Base-by-base conservation (phyloP, 164 flowering plant species). In the Dillenia suffruticosa region DNA sequence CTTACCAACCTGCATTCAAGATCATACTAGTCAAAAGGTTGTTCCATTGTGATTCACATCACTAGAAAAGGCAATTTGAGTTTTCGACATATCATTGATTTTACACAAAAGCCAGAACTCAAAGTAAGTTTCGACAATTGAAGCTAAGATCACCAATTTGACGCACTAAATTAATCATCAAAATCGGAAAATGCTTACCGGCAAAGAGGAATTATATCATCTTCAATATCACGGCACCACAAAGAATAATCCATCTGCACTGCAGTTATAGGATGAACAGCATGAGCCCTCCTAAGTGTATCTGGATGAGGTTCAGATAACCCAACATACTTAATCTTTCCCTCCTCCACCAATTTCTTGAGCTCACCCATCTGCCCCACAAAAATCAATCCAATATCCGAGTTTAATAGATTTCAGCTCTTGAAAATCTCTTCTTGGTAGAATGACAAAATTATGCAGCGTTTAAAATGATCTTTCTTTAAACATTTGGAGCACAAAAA, bases 161-260 rank as follows among this genome's bases (percentile, higher is more conserved):
- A 5, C 5, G 40, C 40, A 32, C 5, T 32, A 32, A 32, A 5
- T 0, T 32, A 32, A 32, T 32, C 40, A 4, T 32, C 40, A 0
- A 32, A 32, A 32, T 32, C 5, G 7, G 40, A 32, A 32, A 32
- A 4, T 32, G 64, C 57, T 61, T 7, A 85, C 90, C 84, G 83
- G 83, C 90, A 85, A 46, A 79, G 70, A 12, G 90, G 88, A 62
- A 83, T 50, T 46, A 83, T 75, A 57, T 80, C 78, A 53, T 82
- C 77, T 63, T 85, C 90, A 32, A 75, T 78, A 44, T 83, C 87
- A 17, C 83, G 81, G 57, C 84, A 70, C 86, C 83, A 83, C 10
- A 85, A 74, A 5, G 90, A 85, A 81, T 85, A 85, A 57, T 85
- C 90, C 72, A 85, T 68, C 65, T 83, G 87, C 9, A 83, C 13